Evolutionary conservation across 352 stramenopile species (phyloP).

Genomic region (Pythium rhizo-oryzae): DNA sequence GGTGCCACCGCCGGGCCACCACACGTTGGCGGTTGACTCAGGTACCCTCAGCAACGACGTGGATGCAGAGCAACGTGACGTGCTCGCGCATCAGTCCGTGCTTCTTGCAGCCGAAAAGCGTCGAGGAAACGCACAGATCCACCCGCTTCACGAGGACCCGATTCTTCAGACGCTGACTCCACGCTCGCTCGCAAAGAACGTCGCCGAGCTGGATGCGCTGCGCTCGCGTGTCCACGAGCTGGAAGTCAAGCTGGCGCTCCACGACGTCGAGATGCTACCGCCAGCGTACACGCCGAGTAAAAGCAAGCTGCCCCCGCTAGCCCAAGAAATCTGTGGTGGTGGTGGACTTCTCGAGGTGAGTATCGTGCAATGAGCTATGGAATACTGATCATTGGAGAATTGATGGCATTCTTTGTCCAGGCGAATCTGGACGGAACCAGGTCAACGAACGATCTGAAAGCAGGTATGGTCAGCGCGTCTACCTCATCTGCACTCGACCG

Average conservation of each 20-base stretch:
- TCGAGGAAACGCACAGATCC: conserved; percentile 38
- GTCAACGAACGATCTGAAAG: conserved; percentile 1
- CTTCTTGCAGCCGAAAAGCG: conserved; percentile 18
- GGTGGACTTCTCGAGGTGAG: neutral
- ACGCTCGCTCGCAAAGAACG: conserved; percentile 54
- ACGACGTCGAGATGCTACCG: conserved; percentile 45
- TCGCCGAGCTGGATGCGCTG: conserved; percentile 55
- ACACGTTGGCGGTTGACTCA: no score
- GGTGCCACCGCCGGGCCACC: neutral
- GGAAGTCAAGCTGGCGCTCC: conserved; percentile 54
- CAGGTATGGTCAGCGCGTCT: neutral
- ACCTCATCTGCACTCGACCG: conserved; percentile 4
- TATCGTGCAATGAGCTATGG: neutral
- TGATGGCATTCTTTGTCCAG: neutral
- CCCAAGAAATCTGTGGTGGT: neutral
- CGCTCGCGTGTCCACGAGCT: conserved; percentile 52
- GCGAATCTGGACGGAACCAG: neutral
- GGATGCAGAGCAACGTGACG: conserved; percentile 8
- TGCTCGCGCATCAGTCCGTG: conserved; percentile 4
- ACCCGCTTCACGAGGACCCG: conserved; percentile 52
- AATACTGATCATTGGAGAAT: no score
- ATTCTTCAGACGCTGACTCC: conserved; percentile 51
- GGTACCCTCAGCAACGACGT: neutral
- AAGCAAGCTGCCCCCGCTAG: conserved; percentile 52
- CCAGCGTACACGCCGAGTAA: conserved; percentile 32